Percentiles rank a stretch among this genome's conserved stretches.
Evolutionary conservation across 768 basidiomycete species (phyloP).

Genomic region (Mycena haematopus): DNA sequence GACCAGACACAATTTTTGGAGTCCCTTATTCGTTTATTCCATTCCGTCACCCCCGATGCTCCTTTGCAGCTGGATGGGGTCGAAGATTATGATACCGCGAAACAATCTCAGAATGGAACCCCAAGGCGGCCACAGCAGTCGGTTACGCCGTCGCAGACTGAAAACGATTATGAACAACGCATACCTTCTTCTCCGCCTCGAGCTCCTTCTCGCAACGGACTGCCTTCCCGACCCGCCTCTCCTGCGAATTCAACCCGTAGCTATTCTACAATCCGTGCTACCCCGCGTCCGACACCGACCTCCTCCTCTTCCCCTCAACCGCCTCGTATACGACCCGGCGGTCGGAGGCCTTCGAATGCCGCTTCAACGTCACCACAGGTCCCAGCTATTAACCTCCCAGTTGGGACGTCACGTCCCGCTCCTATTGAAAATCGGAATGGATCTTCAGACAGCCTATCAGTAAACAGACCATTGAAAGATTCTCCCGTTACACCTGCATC

Average conservation of each 20-base stretch:
- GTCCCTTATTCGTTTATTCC: conserved; percentile 68
- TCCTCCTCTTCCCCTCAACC: conserved; percentile 43
- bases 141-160: conserved; percentile 35
- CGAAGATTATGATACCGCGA: conserved; percentile 34
- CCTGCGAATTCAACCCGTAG: conserved; percentile 40
- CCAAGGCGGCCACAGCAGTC: conserved; percentile 30
- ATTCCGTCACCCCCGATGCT: conserved; percentile 48
- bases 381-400: conserved; percentile 32
- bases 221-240: conserved; percentile 48
- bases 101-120: conserved; percentile 33
- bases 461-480: conserved; percentile 24
- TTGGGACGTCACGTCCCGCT: conserved; percentile 23
- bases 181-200: conserved; percentile 31
- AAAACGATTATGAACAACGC: conserved; percentile 35
- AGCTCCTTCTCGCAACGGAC: conserved; percentile 35
- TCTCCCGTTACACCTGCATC: conserved; percentile 33
- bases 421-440: conserved; percentile 18
- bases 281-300: conserved; percentile 31
- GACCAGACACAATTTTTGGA: conserved; percentile 81
- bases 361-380: conserved; percentile 45
- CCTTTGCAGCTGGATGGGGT: conserved; percentile 67
- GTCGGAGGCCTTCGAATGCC: conserved; percentile 53
- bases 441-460: conserved; percentile 33
- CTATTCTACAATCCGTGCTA: conserved; percentile 23
- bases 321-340: conserved; percentile 37